A percentile compares a stretch with the other conserved stretches of the same genome.
phyloP scores from a whole-genome alignment of 345 rosid species.

The Kandelia obovata region DNA sequence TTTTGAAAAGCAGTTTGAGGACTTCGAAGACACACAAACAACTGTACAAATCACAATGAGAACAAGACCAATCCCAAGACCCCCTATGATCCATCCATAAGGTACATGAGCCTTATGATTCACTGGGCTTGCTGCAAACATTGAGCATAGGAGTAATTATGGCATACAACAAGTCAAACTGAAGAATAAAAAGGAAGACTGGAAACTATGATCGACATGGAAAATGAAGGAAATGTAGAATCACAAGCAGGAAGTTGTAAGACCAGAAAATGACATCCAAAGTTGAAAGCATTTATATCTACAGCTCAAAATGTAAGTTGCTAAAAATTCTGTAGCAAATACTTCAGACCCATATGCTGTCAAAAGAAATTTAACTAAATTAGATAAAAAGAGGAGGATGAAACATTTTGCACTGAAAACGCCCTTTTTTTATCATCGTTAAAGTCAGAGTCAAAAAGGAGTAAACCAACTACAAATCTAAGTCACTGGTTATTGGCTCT shows the following conservation, averaged over 20 bases:
- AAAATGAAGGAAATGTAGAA: neutral
- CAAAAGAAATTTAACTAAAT: neutral
- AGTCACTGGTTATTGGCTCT: neutral
- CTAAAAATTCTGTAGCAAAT: neutral
- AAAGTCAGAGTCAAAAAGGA: neutral
- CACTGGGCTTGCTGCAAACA: slow-evolving; percentile 50
- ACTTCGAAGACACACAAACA: slow-evolving; percentile 57
- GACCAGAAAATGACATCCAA: neutral
- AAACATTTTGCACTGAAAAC: too few relatives aligned
- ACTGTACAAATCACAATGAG: slow-evolving; percentile 47
- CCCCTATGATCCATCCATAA: slow-evolving; percentile 81
- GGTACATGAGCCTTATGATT: slow-evolving; percentile 54
- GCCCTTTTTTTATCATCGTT: too few relatives aligned
- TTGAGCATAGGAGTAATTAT: slow-evolving; percentile 7
- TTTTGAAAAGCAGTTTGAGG: slow-evolving; percentile 49
- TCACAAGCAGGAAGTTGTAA: neutral
- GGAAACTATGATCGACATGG: neutral
- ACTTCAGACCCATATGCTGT: neutral
- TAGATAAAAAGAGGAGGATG: neutral
- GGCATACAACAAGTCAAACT: slow-evolving; percentile 4
- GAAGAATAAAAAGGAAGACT: slow-evolving; percentile 1
- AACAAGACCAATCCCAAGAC: slow-evolving; percentile 62
- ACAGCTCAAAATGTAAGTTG: too few relatives aligned
- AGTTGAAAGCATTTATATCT: too few relatives aligned
- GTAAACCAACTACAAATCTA: neutral